These are phyloP conservation scores for Luffa acutangula DNA, from an alignment of 306 rosid species.

Conservation along the genomic window DNA sequence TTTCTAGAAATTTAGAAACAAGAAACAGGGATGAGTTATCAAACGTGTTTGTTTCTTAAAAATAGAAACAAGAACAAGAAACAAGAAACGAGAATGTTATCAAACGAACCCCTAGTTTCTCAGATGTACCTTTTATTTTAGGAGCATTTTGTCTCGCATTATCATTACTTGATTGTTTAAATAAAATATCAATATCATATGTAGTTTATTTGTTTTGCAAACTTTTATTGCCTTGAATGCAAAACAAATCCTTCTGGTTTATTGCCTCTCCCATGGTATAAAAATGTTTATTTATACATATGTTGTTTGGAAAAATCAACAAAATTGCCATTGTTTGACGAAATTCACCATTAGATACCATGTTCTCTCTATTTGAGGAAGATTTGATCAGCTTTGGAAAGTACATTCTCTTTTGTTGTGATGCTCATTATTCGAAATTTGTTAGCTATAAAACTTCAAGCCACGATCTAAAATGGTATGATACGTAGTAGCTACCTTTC, in stretches of 20 bases:
- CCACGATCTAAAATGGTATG: not conserved
- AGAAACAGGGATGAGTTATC: too few relatives aligned
- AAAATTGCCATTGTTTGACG: not conserved
- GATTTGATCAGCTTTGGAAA: not conserved
- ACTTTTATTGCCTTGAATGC: not conserved
- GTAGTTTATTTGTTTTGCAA: not conserved
- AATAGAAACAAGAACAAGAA: too few relatives aligned
- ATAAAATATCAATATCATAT: not conserved
- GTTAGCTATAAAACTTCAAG: not conserved
- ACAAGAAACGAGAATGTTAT: too few relatives aligned
- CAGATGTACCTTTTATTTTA: not conserved
- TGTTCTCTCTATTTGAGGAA: not conserved
- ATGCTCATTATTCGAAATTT: not conserved
- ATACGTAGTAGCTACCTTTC: not conserved
- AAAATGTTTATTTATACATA: not conserved
- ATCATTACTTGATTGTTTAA: not conserved
- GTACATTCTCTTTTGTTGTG: not conserved
- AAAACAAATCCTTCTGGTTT: not conserved
- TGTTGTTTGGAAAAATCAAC: not conserved
- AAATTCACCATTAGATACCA: not conserved
- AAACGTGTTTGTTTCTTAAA: too few relatives aligned
- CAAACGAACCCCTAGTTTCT: too few relatives aligned
- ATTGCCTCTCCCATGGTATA: not conserved
- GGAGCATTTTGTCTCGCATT: not conserved
- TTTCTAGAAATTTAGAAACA: too few relatives aligned